These are phyloP conservation scores for Arthroderma sp. DNA, from an alignment of 2,329 filamentous ascomycete species.

Conservation along the genomic window DNA sequence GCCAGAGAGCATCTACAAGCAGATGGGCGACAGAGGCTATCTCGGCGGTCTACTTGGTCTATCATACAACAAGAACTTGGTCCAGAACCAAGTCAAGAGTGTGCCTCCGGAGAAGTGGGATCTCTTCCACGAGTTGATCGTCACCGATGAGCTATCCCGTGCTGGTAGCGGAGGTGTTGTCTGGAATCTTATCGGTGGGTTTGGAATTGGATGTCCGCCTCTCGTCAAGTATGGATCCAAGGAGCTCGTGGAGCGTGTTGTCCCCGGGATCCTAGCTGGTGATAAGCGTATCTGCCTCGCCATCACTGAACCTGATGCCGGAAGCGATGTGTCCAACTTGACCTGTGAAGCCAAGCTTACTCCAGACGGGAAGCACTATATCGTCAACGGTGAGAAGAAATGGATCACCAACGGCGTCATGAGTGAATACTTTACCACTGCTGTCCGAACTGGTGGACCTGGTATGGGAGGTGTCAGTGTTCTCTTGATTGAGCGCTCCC, in stretches of 20 bases:
- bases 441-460: conserved; percentile 73
- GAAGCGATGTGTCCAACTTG: conserved; percentile 87
- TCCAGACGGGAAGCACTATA: conserved; percentile 96
- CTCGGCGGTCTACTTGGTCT: conserved; percentile 79
- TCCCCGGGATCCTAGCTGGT: conserved; percentile 76
- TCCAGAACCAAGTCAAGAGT: conserved; percentile 57
- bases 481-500: conserved; percentile 76
- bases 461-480: conserved; percentile 91
- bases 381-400: conserved; percentile 99
- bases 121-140: conserved; percentile 90
- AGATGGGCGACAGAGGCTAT: conserved; percentile 87
- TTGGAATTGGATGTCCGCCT: conserved; percentile 85
- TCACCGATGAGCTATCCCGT: conserved; percentile 90
- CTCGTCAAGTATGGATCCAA: conserved; percentile 85
- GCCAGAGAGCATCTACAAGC: conserved; percentile 80
- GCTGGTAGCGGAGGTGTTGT: conserved; percentile 83
- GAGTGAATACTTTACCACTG: conserved; percentile 95
- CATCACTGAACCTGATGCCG: conserved; percentile 93
- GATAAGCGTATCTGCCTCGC: conserved; percentile 97
- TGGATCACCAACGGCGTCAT: conserved; percentile 99
- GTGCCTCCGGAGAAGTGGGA: conserved; percentile 89
- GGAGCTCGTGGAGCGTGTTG: conserved; percentile 69
- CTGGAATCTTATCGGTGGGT: conserved; percentile 95
- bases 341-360: conserved; percentile 91
- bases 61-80: conserved; percentile 62